A percentile compares a stretch with the other conserved stretches of the same genome.
Evolutionary conservation across 2,329 filamentous ascomycete species (phyloP).

Genomic region (Parastagonospora nodorum): DNA sequence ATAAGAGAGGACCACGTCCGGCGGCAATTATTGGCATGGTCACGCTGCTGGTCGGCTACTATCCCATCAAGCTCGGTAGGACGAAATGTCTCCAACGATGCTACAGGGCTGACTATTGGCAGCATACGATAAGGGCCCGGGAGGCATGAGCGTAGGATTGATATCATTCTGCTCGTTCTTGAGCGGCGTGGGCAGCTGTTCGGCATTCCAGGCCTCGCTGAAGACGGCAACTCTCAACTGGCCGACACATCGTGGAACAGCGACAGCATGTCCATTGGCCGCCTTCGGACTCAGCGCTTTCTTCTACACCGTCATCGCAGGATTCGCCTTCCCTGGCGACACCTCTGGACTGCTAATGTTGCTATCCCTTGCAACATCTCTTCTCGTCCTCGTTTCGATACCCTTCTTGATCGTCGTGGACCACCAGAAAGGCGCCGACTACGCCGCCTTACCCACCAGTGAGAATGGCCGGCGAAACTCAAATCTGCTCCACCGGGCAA

Average conservation of each 20-base stretch:
- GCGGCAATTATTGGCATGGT: constrained; percentile 77
- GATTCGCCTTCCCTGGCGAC: constrained; percentile 78
- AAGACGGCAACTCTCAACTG: constrained; percentile 91
- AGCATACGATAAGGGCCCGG: constrained; percentile 74
- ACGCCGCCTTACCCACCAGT: constrained; percentile 61
- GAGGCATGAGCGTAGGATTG: constrained; percentile 58
- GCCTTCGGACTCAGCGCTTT: constrained; percentile 95
- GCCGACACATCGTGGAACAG: constrained; percentile 87
- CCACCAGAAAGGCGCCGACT: constrained; percentile 62
- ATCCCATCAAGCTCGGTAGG: constrained; percentile 71
- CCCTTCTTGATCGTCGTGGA: constrained; percentile 81
- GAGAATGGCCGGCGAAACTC: constrained; percentile 53
- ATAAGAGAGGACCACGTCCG: constrained; percentile 77
- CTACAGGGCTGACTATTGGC: constrained; percentile 36
- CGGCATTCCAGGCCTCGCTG: constrained; percentile 85
- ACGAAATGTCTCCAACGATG: neutral
- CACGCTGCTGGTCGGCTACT: constrained; percentile 79
- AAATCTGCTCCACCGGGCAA: constrained; percentile 54
- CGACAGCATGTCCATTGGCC: constrained; percentile 89
- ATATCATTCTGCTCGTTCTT: constrained; percentile 86
- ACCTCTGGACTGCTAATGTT: constrained; percentile 81
- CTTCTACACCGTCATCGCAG: constrained; percentile 85
- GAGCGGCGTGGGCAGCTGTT: constrained; percentile 86
- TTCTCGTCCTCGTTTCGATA: constrained; percentile 75
- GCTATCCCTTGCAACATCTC: constrained; percentile 77